Base-by-base conservation (phyloP, 2,329 filamentous ascomycete species). In the Monilinia vaccinii-corymbosi region DNA sequence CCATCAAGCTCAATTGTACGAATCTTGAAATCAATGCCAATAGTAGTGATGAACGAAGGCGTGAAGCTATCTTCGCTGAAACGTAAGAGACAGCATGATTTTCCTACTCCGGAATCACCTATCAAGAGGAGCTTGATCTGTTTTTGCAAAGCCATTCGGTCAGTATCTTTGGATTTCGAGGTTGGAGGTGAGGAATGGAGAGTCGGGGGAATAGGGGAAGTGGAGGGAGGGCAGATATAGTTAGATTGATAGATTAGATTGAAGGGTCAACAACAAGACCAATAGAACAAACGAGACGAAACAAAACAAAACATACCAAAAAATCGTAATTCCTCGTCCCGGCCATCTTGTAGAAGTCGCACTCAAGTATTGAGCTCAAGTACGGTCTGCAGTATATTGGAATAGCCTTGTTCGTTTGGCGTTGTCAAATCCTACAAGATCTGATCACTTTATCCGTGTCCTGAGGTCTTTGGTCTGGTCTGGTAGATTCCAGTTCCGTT, bases 21-120 rank as follows among this genome's bases (percentile, higher is more conserved):
- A 74, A 99, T 99, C 83, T 99, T 99, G 81, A 99, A 99, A 79
- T 99, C 94, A 79, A 99, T 97, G 69, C 94, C 94, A 77, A 99
- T 99, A 65, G 94, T 99, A 64, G 94, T 97, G 79, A 99, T 99
- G 83, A 97, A 99, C 75, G 91, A 96, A 79, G 97, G 94, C 64
- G 94, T 99, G 82, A 97, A 99, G 75, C 94, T 97, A 75, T 97
- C 93, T 75, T 97, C 94, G 75, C 94, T 94, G 76, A 99, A 99
- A 79, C 94, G 91, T 73, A 99, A 83, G 71, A 99, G 83, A 80
- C 97, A 79, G 79, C 94, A 99, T 75, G 94, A 99, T 86, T 99
- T 99, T 86, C 94, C 94, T 72, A 99, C 94, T 84, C 94, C 94
- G 76, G 93, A 97, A 78, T 99, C 94, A 78, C 94, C 94, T 85